Percentiles rank a stretch among this genome's conserved stretches.
Evolutionary conservation across 164 flowering plant species (phyloP).

Genomic region (Vitis rotundifolia): DNA sequence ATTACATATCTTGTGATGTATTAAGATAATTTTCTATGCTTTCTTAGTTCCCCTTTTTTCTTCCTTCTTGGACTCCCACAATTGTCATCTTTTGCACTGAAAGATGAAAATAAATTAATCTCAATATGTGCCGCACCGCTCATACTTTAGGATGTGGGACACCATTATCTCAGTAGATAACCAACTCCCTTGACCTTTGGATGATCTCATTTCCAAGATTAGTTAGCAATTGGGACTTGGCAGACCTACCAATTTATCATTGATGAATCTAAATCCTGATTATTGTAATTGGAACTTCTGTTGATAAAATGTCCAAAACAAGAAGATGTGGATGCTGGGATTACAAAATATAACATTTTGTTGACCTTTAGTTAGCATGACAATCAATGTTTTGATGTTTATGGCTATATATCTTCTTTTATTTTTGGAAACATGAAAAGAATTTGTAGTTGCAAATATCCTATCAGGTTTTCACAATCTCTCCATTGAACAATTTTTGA

Average conservation of each 20-base stretch:
- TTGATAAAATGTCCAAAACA: not conserved
- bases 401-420: no score
- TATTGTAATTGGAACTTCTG: not conserved
- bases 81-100: not conserved
- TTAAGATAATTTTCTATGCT: not conserved
- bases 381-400: no score
- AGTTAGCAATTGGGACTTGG: constrained; percentile 17
- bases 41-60: not conserved
- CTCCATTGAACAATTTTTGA: no score
- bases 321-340: no score
- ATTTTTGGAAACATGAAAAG: no score
- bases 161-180: constrained; percentile 27
- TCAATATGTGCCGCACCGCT: constrained; percentile 10
- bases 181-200: constrained; percentile 38
- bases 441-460: no score
- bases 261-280: not conserved
- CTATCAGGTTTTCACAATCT: no score
- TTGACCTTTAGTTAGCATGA: no score
- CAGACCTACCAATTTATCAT: constrained; percentile 19
- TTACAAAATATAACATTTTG: no score
- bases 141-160: constrained; percentile 21
- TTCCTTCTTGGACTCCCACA: not conserved
- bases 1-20: not conserved
- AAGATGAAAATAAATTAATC: not conserved
- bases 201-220: constrained; percentile 12